A percentile compares a stretch with the other conserved stretches of the same genome.
Evolutionary conservation across 208 protist species (phyloP).

Genomic region (Trypanosoma theileri): DNA sequence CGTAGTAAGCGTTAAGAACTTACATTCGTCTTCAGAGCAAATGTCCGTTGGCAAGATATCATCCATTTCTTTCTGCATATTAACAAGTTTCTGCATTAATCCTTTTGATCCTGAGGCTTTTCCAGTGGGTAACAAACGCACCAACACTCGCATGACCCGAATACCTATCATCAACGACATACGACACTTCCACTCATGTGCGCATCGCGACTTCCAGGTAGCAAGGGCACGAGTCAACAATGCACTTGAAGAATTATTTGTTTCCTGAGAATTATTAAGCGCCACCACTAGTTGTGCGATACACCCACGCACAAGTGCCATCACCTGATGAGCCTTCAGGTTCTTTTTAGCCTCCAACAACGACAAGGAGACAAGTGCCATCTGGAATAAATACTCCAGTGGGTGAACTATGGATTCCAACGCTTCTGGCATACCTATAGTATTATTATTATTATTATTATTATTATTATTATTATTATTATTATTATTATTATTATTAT

Average conservation of each 20-base stretch:
- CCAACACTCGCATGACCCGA: slow-evolving; percentile 17
- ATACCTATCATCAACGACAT: slow-evolving; percentile 44
- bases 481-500: no score
- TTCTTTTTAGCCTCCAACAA: slow-evolving; percentile 19
- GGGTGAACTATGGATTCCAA: slow-evolving; percentile 7
- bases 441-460: slow-evolving; percentile 1
- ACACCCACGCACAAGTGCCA: slow-evolving; percentile 13
- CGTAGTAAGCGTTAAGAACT: not conserved
- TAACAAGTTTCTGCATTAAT: slow-evolving; percentile 2
- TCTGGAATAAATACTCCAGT: slow-evolving; percentile 17
- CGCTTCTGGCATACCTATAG: not conserved
- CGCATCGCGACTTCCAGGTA: slow-evolving; percentile 18
- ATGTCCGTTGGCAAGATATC: not conserved
- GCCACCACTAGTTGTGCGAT: slow-evolving; percentile 13
- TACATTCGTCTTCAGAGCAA: not conserved
- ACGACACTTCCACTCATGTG: slow-evolving; percentile 36
- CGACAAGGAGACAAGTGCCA: slow-evolving; percentile 25
- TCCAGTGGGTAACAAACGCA: slow-evolving; percentile 1
- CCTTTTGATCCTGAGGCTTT: slow-evolving; percentile 4
- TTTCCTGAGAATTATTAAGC: slow-evolving; percentile 1
- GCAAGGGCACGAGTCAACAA: slow-evolving; percentile 3
- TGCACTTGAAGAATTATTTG: not conserved
- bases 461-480: slow-evolving; percentile 32
- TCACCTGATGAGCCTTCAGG: slow-evolving; percentile 10
- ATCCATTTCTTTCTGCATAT: slow-evolving; percentile 1